Base-by-base conservation (phyloP, 1,139 yeast genomes). In the Sugiyamaella castrensis region DNA sequence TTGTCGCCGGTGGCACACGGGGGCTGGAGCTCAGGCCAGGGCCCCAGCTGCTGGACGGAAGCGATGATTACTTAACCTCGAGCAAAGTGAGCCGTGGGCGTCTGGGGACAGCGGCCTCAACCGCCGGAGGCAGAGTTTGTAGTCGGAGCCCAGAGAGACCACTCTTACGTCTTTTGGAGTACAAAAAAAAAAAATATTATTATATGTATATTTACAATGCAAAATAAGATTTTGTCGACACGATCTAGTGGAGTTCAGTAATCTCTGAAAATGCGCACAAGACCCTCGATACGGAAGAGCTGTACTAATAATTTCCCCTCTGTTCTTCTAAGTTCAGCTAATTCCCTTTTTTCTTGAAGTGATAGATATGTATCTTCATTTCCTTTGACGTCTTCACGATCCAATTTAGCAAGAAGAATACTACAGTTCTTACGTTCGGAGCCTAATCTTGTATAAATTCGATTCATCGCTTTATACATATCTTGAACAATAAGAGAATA, bases 381-480 rank as follows among this genome's bases (percentile, higher is more conserved):
- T 1, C 94, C 95, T 62, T 80, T 81, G 30, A 92, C 97, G 64
- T 92, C 98, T 53, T 86, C 95, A 67, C 98, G 78, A 55, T 84
- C 85, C 52, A 91, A 81, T 64, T 91, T 91, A 16, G 83, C 83
- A 51, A 91, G 72, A 51, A 92, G 74, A 11, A 84, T 81, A 42
- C 77, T 73, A 63, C 88, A 82, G 43, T 81, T 84, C 28, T 68
- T 67, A 54, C 87, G 82, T 57, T 87, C 74, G 7, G 67, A 69
- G 38, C 77, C 80, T 32, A 86, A 70, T 44, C 79, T 77, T 40
- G 75, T 75, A 50, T 86, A 68, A 15, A 82, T 67, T 53, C 81
- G 79, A 1, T 86, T 86, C 79, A 89, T 82, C 51, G 82, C 80
- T 72, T 80, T 81, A 56, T 85, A 76, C 32, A 82, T 61, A 50